Conservation (phyloP, 2,329 filamentous ascomycete species). For the Dactylellina cionopaga region DNA sequence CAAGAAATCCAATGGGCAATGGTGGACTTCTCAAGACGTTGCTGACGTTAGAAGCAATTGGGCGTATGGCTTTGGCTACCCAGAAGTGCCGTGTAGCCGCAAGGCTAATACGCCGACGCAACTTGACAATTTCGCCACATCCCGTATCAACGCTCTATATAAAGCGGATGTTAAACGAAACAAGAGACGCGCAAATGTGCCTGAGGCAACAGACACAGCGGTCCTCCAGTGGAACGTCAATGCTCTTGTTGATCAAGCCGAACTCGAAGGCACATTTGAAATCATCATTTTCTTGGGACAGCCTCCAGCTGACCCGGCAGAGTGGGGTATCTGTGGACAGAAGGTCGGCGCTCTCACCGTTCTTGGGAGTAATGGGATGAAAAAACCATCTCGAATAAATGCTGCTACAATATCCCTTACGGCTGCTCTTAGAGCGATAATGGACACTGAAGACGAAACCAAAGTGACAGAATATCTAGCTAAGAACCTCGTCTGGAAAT, state of each 20-base stretch:
- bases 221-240: conserved; percentile 51
- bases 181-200: background rate
- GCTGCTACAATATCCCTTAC: conserved; percentile 3
- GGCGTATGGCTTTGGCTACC: conserved; percentile 53
- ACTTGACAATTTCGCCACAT: conserved; percentile 33
- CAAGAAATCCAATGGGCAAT: conserved; percentile 30
- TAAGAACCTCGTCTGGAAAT: background rate
- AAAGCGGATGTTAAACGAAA: background rate
- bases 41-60: conserved; percentile 47
- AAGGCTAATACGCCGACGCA: background rate
- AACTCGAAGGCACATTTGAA: conserved; percentile 36
- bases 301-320: background rate
- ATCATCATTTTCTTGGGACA: conserved; percentile 1
- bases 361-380: background rate
- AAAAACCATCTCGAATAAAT: background rate
- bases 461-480: background rate
- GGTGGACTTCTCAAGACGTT: conserved; percentile 53
- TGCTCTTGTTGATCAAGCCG: conserved; percentile 52
- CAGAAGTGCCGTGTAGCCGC: conserved; percentile 53
- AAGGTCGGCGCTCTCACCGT: conserved; percentile 7
- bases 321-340: background rate
- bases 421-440: background rate
- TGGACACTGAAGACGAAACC: background rate
- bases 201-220: background rate
- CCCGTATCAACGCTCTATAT: conserved; percentile 51